phyloP scores from a whole-genome alignment of 495 filamentous ascomycete genomes.

The Chlorociboria aeruginascens region DNA sequence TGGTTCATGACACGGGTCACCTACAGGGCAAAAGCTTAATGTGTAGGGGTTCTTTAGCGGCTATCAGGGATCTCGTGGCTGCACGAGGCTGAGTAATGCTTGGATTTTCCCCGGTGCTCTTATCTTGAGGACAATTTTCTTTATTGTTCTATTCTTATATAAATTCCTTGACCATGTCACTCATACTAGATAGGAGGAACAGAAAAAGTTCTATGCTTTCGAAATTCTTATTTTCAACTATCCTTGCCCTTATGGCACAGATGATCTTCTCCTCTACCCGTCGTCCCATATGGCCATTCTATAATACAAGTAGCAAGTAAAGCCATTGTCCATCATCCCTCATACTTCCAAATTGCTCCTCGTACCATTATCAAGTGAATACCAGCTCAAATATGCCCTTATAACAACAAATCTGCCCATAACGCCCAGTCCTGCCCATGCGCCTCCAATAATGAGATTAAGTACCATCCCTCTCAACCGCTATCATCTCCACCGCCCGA shows the following conservation, averaged over 20 bases:
- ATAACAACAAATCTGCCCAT: constrained; percentile 12
- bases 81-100: no score
- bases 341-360: constrained; percentile 2
- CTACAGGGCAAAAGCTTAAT: no score
- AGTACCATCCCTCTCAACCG: constrained; percentile 8
- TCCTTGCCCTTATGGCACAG: constrained; percentile 8
- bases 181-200: no score
- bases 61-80: no score
- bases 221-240: constrained; percentile 2
- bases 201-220: not conserved
- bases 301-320: constrained; percentile 14
- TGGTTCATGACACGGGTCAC: no score
- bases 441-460: not conserved
- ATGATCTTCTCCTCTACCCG: constrained; percentile 10
- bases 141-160: no score
- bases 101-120: no score
- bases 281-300: constrained; percentile 10
- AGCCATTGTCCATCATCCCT: constrained; percentile 7
- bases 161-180: no score
- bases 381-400: constrained; percentile 4
- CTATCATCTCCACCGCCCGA: constrained; percentile 10
- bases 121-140: no score
- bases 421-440: constrained; percentile 1
- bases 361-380: constrained; percentile 5
- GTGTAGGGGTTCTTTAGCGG: no score